Base-by-base conservation (phyloP, 2,329 filamentous ascomycete genomes). In the Phyllosticta citrichinensis region DNA sequence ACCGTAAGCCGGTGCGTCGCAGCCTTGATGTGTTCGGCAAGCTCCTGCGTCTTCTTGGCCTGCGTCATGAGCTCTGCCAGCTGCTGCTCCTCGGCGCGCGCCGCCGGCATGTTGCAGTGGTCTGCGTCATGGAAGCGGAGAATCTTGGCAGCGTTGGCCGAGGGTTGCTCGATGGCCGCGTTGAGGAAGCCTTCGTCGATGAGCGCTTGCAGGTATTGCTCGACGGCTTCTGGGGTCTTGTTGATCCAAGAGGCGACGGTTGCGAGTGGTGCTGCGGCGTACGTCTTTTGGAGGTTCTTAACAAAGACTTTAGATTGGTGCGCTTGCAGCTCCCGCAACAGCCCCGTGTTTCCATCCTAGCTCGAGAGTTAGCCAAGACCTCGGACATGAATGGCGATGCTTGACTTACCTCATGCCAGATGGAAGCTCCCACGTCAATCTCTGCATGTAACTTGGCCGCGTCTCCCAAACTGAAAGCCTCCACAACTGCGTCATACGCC, bases 241-340 rank as follows among this genome's bases (percentile, higher is more conserved):
- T 78, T 77, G 24, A 86, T 71, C 19, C 79, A 77, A 27, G 73
- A 73, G 0, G 81, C 76, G 27, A 85, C 79, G 56, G 80, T 79
- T 5, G 77, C 72, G 10, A 87, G 74, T 3, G 82, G 80, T 35
- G 87, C 76, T 5, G 84, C 83, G 33, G 81, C 80, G 69, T 93
- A 97, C 3, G 89, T 85, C 58, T 83, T 81, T 53, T 86, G 85
- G 25, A 97, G 79, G 62, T 85, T 85, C 35, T 87, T 78, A 62
- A 97, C 83, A 63, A 88, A 86, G 77, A 87, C 91, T 67, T 86
- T 85, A 66, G 88, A 85, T 69, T 92, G 89, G 10, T 88, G 85
- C 20, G 81, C 77, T 50, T 87, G 72, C 11, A 93, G 86, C 70
- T 90, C 84, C 4, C 78, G 75, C 12, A 96, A 79, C 14, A 97